phyloP scores from a whole-genome alignment of 176 grass and related monocot genomes.

The Phyllostachys edulis region DNA sequence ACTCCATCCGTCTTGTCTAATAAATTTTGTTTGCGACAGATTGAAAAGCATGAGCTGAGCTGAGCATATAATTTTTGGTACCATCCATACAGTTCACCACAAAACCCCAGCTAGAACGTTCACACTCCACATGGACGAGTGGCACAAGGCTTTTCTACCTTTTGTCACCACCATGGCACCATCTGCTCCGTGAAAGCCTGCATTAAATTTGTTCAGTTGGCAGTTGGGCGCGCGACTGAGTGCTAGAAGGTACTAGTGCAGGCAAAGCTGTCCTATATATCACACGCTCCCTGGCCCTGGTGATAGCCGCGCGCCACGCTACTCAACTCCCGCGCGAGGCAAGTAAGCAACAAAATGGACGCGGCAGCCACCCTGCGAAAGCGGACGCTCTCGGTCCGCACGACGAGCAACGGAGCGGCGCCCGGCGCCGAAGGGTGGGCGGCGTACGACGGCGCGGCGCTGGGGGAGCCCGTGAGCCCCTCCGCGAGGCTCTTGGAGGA shows the following conservation, averaged over 20 bases:
- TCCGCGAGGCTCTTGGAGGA: slow-evolving; percentile 61
- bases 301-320: background rate
- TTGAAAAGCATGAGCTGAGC: background rate
- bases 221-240: background rate
- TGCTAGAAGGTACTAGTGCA: background rate
- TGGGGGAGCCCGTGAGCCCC: slow-evolving; percentile 59
- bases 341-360: slow-evolving; percentile 13
- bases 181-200: background rate
- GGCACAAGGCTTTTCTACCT: background rate
- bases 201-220: background rate
- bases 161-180: background rate
- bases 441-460: background rate
- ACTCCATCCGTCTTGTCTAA: background rate
- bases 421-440: background rate
- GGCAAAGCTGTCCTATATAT: background rate
- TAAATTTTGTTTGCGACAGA: background rate
- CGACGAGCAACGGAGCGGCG: slow-evolving; percentile 2
- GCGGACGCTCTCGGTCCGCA: slow-evolving; percentile 29
- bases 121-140: background rate
- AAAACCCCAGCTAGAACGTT: background rate
- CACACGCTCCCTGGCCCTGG: background rate
- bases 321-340: background rate
- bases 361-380: slow-evolving; percentile 15
- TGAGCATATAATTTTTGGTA: background rate
- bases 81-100: background rate